Conservation (phyloP, 2,329 filamentous ascomycete genomes). For the Trichoderma arundinaceum region DNA sequence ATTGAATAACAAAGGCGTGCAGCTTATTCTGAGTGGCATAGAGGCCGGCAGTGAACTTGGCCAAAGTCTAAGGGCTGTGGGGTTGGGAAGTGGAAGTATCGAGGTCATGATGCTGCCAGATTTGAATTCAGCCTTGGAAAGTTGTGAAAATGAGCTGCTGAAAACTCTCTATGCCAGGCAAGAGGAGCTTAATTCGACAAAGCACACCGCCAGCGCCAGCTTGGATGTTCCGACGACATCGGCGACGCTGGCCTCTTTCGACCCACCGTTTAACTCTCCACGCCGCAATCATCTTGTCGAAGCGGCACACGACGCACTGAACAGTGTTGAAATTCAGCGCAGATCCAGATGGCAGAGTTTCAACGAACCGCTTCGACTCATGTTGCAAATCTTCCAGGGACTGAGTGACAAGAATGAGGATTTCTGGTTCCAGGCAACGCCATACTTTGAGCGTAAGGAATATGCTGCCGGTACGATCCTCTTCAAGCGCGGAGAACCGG, state of each 20-base stretch:
- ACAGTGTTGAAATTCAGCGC: conserved; percentile 64
- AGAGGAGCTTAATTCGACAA: conserved; percentile 60
- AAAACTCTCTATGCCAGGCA: conserved; percentile 77
- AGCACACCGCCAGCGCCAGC: conserved; percentile 48
- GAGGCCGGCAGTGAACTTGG: conserved; percentile 77
- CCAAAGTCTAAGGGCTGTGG: conserved; percentile 79
- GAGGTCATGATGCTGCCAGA: conserved; percentile 83
- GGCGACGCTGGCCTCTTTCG: conserved; percentile 45
- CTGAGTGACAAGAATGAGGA: conserved; percentile 86
- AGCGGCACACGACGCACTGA: conserved; percentile 77
- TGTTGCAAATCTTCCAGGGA: conserved; percentile 94
- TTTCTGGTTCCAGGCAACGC: conserved; percentile 85
- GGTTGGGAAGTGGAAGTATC: conserved; percentile 74
- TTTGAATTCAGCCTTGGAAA: conserved; percentile 90
- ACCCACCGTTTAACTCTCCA: conserved; percentile 72
- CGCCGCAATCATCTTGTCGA: conserved; percentile 77
- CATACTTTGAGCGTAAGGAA: conserved; percentile 75
- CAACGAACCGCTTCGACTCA: conserved; percentile 86
- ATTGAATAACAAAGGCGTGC: conserved; percentile 75
- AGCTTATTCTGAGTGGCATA: conserved; percentile 82
- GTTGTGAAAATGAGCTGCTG: conserved; percentile 91
- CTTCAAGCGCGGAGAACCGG: conserved; percentile 76
- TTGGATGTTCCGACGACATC: conserved; percentile 55
- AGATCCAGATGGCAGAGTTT: conserved; percentile 80
- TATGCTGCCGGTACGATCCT: conserved; percentile 73